phyloP scores from a whole-genome alignment of 495 filamentous ascomycete species.

The Aspergillus steynii region DNA sequence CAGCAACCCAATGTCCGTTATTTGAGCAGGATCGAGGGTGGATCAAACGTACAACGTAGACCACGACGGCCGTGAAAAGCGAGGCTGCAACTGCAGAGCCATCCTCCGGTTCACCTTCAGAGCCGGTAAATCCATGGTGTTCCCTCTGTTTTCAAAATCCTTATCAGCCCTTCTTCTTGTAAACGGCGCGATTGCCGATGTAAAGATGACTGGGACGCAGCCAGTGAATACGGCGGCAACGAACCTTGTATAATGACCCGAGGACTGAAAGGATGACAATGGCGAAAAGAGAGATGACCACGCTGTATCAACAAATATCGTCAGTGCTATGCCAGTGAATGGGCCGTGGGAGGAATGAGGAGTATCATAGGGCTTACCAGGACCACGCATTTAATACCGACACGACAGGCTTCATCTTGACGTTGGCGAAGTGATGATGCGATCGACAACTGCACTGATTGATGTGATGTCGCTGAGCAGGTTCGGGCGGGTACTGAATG shows the following conservation, averaged over 20 bases:
- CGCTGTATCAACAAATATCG: conserved; percentile 47
- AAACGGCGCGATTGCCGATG: not conserved
- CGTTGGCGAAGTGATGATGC: conserved; percentile 7
- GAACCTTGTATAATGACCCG: conserved; percentile 73
- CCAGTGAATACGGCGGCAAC: conserved; percentile 12
- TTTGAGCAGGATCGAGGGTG: not conserved
- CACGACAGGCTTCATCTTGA: conserved; percentile 88
- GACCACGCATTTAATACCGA: conserved; percentile 90
- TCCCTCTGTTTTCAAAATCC: conserved; percentile 47
- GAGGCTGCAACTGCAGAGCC: conserved; percentile 75
- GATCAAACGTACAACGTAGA: conserved; percentile 71
- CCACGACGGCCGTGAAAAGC: conserved; percentile 79
- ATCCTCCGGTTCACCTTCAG: conserved; percentile 69
- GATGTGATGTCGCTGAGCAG: not conserved
- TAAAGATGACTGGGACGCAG: not conserved
- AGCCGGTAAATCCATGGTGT: conserved; percentile 79
- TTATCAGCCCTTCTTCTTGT: conserved; percentile 3
- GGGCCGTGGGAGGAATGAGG: not conserved
- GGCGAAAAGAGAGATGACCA: conserved; percentile 84
- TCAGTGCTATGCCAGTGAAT: conserved; percentile 8
- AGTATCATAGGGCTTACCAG: conserved; percentile 56
- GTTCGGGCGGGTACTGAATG: not conserved
- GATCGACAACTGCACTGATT: conserved; percentile 7
- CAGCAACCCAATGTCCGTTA: not conserved
- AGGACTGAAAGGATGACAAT: conserved; percentile 85